Evolutionary conservation across 208 protist genomes (phyloP), one percentile per base, ranked within the genome.

Genomic region (Acanthamoeba healyi): DNA sequence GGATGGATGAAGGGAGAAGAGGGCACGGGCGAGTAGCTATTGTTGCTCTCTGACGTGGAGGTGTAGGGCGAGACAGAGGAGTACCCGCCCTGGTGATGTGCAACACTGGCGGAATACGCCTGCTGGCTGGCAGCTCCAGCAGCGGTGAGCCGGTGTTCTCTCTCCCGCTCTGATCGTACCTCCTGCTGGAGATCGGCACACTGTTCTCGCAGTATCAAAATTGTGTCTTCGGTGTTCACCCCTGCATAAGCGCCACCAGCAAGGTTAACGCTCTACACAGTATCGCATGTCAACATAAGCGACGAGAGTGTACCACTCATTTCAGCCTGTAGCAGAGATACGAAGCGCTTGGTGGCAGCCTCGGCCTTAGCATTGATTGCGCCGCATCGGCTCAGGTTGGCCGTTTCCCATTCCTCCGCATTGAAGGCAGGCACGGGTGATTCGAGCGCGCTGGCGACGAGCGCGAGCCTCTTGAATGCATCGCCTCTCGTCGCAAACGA

Each of bases 341-440:
- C 77, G 29, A 86, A 86, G 77, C 77, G 22, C 42, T 51, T 86
- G 44, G 77, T 86, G 44, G 77, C 32, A 44, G 42, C 44, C 77
- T 86, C 77, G 5, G 42, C 58, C 14, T 36, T 26, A 14, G 32
- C 42, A 24, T 86, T 36, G 77, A 86, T 26, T 4, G 77, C 22
- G 77, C 22, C 46, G 77, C 77, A 49, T 29, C 24, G 26, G 77
- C 5, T 58, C 77, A 19, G 5, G 42, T 36, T 51, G n/a, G 38
- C 29, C n/a, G 44, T 36, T 29, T 51, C n/a, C 77, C 77, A 86
- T n/a, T 51, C 77, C 29, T 58, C 77, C n/a, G 42, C 77, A 22
- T 86, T 19, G 10, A 86, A 86, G 24, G 77, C 42, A 26, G 77
- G 42, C 26, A 22, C 7, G 15, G 38, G 42, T 4, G 77, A 38